phyloP scores from a whole-genome alignment of 352 stramenopile genomes.

The Saprolegnia diclina region DNA sequence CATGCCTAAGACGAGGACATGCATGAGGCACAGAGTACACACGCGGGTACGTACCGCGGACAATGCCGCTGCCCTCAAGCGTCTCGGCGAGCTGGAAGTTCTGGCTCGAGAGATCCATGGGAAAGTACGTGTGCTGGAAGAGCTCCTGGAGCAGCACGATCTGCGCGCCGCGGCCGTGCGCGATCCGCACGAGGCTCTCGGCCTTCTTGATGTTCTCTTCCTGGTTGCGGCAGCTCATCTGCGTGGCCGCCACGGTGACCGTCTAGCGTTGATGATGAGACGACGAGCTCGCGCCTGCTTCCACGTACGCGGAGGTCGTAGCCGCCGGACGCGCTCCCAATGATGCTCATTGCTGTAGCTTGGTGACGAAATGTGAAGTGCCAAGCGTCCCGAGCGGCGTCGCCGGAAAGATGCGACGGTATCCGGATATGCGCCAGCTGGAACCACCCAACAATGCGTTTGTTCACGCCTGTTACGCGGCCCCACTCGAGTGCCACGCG shows the following conservation, averaged over 20 bases:
- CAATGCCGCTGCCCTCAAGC: constrained; percentile 73
- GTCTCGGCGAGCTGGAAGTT: constrained; percentile 86
- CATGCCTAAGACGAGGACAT: constrained; percentile 38
- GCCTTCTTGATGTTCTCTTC: constrained; percentile 89
- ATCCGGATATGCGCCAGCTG: too few species aligned
- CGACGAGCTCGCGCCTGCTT: not conserved
- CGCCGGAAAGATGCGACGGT: too few species aligned
- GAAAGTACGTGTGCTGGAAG: constrained; percentile 90
- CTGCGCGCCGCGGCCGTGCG: constrained; percentile 78
- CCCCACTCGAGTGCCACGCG: too few species aligned
- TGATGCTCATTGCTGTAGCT: constrained; percentile 18
- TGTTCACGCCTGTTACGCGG: too few species aligned
- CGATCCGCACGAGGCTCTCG: constrained; percentile 84
- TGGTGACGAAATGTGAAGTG: not conserved
- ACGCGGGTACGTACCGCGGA: constrained; percentile 37
- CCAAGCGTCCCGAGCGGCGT: too few species aligned
- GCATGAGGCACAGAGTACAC: not conserved
- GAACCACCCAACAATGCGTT: too few species aligned
- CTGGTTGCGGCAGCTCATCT: constrained; percentile 81
- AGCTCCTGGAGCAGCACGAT: constrained; percentile 89
- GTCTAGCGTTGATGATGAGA: constrained; percentile 34
- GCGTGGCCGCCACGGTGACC: constrained; percentile 80
- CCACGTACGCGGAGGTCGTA: constrained; percentile 17
- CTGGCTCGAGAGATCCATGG: constrained; percentile 81
- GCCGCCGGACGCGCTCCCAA: constrained; percentile 7